Base-by-base conservation (phyloP, 371 early-diverging fungal genomes). In the Quaeritorhiza haematococci region DNA sequence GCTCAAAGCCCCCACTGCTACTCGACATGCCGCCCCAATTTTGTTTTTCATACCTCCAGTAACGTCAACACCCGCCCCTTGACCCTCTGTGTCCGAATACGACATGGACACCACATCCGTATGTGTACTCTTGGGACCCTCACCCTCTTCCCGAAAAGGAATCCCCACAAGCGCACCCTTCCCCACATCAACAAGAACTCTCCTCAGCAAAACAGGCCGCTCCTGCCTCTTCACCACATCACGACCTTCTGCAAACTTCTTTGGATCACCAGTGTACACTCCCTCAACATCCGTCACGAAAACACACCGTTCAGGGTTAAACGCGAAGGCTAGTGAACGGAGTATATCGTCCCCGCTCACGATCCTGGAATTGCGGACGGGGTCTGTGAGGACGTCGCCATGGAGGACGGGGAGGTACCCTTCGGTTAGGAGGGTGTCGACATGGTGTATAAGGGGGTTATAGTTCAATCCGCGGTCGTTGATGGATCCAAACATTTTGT, bases 221-320 rank as follows among this genome's bases (percentile, higher is more conserved):
- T n/a, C n/a, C n/a, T n/a, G n/a, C n/a, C n/a, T n/a, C n/a, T n/a
- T n/a, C n/a, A n/a, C n/a, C n/a, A n/a, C n/a, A n/a, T n/a, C n/a
- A n/a, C n/a, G n/a, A n/a, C n/a, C n/a, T n/a, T n/a, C n/a, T n/a
- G n/a, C n/a, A n/a, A n/a, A n/a, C n/a, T n/a, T 13, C 27, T 79
- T 76, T 0, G 79, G 79, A 49, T 76, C 74, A 0, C 50, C 48
- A 33, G 68, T 53, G 55, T 64, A 79, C 1, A 79, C 62, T 23
- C 79, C 79, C 17, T 64, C 58, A 3, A 79, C 79, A 57, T 79
- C 79, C 1, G 76, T 79, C 5, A 79, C 27, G 56, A 75, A 79
- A 0, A 73, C 58, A 59, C 79, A 79, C n/a, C 76, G 56, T 23
- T 5, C 34, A 6, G 48, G 48, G 1, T 62, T 61, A 3, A 72